Conservation (phyloP, 192 early-diverging fungal genomes). For the Backusella morwellensis region DNA sequence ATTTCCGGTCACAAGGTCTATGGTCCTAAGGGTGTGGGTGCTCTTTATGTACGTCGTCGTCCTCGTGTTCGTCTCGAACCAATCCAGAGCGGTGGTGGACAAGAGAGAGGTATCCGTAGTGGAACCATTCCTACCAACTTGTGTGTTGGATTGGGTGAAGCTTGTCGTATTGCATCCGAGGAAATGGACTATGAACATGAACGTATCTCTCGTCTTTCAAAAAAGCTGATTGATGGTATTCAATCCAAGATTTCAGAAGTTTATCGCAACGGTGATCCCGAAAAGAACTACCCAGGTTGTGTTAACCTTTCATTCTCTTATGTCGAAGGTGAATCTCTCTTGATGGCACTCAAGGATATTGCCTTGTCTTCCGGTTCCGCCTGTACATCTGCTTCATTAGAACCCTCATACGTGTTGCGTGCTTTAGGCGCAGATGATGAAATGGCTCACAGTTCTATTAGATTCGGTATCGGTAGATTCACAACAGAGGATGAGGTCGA, state of each 20-base stretch:
- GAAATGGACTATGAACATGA: constrained; percentile 86
- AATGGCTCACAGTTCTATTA: constrained; percentile 92
- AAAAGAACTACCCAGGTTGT: constrained; percentile 80
- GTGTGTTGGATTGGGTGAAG: constrained; percentile 88
- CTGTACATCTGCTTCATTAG: constrained; percentile 94
- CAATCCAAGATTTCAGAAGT: constrained; percentile 76
- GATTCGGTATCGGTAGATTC: constrained; percentile 96
- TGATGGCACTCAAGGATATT: constrained; percentile 98
- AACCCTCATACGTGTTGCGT: constrained; percentile 95
- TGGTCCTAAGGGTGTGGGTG: constrained; percentile 97
- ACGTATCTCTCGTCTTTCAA: constrained; percentile 69
- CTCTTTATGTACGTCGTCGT: constrained; percentile 87
- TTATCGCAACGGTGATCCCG: constrained; percentile 86
- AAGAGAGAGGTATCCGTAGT: constrained; percentile 91
- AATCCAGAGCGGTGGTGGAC: constrained; percentile 90
- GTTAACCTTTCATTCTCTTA: constrained; percentile 96
- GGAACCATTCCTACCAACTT: constrained; percentile 93
- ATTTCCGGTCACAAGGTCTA: constrained; percentile 98
- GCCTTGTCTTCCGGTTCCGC: constrained; percentile 94
- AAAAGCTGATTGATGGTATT: constrained; percentile 80
- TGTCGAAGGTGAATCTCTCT: constrained; percentile 94
- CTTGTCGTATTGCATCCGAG: constrained; percentile 71
- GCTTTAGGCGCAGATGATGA: constrained; percentile 97
- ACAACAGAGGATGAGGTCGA: constrained; percentile 96
- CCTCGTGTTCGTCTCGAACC: constrained; percentile 93